These are phyloP conservation scores for Irpex lacteus DNA, from an alignment of 1,284 basidiomycete species.

Conservation along the genomic window DNA sequence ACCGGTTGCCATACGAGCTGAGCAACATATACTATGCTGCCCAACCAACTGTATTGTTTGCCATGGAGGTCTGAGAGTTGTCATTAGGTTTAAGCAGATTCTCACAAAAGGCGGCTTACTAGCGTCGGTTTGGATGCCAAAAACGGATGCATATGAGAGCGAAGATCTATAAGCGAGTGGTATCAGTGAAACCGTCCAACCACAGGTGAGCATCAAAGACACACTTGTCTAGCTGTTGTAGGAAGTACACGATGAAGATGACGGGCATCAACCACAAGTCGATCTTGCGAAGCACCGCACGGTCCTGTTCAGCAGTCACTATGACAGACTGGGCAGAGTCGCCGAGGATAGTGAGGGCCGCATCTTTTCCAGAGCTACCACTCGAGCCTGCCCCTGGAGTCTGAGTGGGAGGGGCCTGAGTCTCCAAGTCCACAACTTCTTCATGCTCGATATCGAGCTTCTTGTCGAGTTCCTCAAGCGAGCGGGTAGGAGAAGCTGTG, in stretches of 20 bases:
- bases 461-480: conserved; percentile 5
- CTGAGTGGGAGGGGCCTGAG: neutral
- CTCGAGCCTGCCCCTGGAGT: neutral
- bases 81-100: neutral
- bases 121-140: conserved; percentile 37
- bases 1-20: conserved; percentile 44
- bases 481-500: neutral
- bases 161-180: conserved; percentile 30
- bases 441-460: conserved; percentile 11
- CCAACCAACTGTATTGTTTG: conserved; percentile 43
- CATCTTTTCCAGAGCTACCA: conserved; percentile 27
- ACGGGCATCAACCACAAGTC: conserved; percentile 42
- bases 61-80: conserved; percentile 35
- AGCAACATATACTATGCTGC: conserved; percentile 43
- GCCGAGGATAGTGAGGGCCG: conserved; percentile 34
- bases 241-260: conserved; percentile 39
- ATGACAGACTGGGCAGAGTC: conserved; percentile 24
- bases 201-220: neutral
- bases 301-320: conserved; percentile 34
- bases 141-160: conserved; percentile 42
- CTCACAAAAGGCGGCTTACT: conserved; percentile 18
- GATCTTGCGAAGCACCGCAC: conserved; percentile 36
- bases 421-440: conserved; percentile 8
- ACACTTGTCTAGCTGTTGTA: conserved; percentile 43
- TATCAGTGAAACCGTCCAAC: neutral